phyloP scores from a whole-genome alignment of 768 basidiomycete species.

The Podaxis sp. region DNA sequence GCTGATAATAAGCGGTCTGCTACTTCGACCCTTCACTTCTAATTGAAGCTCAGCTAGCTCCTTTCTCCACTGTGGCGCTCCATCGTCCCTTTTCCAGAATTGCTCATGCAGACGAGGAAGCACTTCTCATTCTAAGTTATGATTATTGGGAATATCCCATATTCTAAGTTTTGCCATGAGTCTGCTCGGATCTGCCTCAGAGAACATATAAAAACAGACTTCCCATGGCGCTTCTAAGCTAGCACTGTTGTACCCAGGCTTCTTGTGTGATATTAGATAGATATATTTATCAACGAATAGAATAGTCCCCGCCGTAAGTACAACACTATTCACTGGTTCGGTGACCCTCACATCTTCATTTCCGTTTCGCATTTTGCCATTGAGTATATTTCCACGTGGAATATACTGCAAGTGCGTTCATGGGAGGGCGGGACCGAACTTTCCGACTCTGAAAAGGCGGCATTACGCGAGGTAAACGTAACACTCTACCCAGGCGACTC shows the following conservation, averaged over 20 bases:
- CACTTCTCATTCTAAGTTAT: background rate
- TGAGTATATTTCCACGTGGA: conserved; percentile 1
- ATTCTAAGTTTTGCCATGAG: background rate
- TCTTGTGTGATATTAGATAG: background rate
- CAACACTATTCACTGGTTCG: background rate
- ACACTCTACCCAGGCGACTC: background rate
- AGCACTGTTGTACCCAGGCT: background rate
- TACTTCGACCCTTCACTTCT: background rate
- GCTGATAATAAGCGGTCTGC: background rate
- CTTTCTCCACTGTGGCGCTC: background rate
- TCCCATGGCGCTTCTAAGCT: conserved; percentile 2
- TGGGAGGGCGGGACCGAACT: background rate
- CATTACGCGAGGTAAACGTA: background rate
- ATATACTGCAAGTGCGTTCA: background rate
- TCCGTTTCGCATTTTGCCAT: conserved; percentile 9
- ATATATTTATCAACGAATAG: background rate
- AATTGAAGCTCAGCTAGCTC: background rate
- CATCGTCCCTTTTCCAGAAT: background rate
- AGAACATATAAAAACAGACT: background rate
- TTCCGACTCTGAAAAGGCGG: background rate
- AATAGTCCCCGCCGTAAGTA: background rate
- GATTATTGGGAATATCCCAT: too few relatives aligned
- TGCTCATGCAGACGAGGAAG: background rate
- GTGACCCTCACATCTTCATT: conserved; percentile 9
- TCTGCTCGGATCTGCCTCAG: background rate